Evolutionary conservation across 2,329 filamentous ascomycete species (phyloP).

Genomic region (Cercospora sp.): DNA sequence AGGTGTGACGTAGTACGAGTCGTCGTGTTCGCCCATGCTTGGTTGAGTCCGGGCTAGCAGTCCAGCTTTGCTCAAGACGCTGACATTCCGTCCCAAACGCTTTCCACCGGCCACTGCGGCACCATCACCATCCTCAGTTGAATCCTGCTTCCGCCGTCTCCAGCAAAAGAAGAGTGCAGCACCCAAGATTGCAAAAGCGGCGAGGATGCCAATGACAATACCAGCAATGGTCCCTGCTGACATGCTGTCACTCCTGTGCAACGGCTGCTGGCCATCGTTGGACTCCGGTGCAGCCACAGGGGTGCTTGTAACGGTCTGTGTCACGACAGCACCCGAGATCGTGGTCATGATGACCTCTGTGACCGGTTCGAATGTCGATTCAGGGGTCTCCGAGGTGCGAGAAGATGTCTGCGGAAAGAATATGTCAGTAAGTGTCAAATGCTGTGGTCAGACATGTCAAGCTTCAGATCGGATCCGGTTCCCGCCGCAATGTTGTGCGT

Average conservation of each 20-base stretch:
- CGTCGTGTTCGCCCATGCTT: constrained; percentile 36
- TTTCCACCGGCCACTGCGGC: constrained; percentile 15
- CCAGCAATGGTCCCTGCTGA: constrained; percentile 48
- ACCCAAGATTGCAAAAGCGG: constrained; percentile 41
- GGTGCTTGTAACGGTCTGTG: constrained; percentile 48
- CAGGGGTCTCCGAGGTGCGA: constrained; percentile 29
- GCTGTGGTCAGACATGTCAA: constrained; percentile 16
- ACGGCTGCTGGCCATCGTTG: constrained; percentile 25
- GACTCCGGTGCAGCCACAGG: constrained; percentile 32
- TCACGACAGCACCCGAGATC: constrained; percentile 46
- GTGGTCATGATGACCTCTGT: constrained; percentile 46
- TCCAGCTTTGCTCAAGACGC: constrained; percentile 52
- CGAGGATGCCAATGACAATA: constrained; percentile 47
- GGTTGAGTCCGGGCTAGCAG: constrained; percentile 40
- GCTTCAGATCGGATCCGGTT: constrained; percentile 10
- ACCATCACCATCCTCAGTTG: constrained; percentile 19
- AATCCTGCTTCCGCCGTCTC: constrained; percentile 37
- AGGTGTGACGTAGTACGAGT: constrained; percentile 24
- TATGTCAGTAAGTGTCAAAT: constrained; percentile 23
- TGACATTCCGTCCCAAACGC: constrained; percentile 44
- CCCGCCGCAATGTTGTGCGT: constrained; percentile 21
- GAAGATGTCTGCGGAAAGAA: constrained; percentile 14
- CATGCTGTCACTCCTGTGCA: constrained; percentile 30
- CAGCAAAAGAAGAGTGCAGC: constrained; percentile 45
- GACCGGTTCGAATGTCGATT: constrained; percentile 30